Evolutionary conservation across 2,329 filamentous ascomycete species (phyloP), one percentile per base, ranked within the genome.

Genomic region (Fusarium subtropicale): DNA sequence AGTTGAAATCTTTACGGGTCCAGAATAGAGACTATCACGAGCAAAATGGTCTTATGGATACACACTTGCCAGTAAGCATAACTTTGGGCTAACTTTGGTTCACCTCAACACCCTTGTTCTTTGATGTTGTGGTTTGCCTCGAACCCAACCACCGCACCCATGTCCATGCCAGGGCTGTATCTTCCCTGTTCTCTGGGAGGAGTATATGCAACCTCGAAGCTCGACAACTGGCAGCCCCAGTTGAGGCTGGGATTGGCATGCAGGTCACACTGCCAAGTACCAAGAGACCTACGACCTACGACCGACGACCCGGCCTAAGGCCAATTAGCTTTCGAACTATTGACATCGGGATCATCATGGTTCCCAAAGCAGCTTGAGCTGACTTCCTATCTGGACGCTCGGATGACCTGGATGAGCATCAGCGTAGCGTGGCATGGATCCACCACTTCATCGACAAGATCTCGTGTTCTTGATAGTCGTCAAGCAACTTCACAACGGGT

Each of bases 321-420:
- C n/a, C n/a, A 39, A 59, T 56, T 69, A 67, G 57, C 66, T 69
- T 70, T 70, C 48, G 58, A 18, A 56, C 66, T 69, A 69, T 67
- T 64, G 66, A 34, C 24, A 42, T 31, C 18, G 39, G 24, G 33
- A 41, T 30, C 62, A 70, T 53, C 47, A 56, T 47, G 28, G 4
- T 51, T 62, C 66, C 66, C 62, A 70, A 69, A 67, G 20, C n/a
- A 53, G 66, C 22, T 56, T 69, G 62, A 64, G 61, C 56, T 46
- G 66, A 63, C 48, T 69, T 69, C 66, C 66, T 56, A 52, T 70
- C 64, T 56, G 33, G 66, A 64, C 46, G 6, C 11, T 56, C 7
- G 53, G 42, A 44, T 31, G 26, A 57, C 48, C 38, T 68, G 22
- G 38, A 30, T 26, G 24, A 46, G 38, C n/a, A 65, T 59, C 18